phyloP scores from a whole-genome alignment of 2,329 filamentous ascomycete species.

The Colletotrichum cordylinicola region DNA sequence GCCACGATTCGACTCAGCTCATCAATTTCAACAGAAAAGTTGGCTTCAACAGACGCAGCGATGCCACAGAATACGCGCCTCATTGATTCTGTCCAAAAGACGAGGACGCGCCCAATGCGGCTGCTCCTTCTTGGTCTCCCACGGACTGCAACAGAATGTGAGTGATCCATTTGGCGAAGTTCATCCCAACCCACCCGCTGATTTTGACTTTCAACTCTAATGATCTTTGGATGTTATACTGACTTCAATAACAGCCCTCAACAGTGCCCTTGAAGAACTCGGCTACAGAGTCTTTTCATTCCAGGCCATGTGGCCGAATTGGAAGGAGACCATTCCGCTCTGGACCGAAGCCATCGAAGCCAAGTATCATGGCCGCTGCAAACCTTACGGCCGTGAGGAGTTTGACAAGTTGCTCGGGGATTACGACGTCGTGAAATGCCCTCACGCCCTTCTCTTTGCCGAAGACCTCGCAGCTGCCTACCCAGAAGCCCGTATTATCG shows the following conservation, averaged over 20 bases:
- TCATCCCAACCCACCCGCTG: background rate
- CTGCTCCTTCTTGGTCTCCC: background rate
- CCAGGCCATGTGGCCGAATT: background rate
- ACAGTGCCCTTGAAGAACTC: background rate
- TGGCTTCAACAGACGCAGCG: background rate
- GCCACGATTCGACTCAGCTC: background rate
- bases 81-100: background rate
- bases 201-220: background rate
- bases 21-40: accelerated
- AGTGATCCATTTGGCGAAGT: background rate
- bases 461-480: background rate
- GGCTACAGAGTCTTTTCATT: background rate
- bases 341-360: background rate
- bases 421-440: background rate
- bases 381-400: background rate
- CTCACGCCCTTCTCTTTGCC: background rate
- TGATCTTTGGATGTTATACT: background rate
- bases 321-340: background rate
- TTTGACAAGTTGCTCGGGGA: background rate
- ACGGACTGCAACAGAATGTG: background rate
- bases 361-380: background rate
- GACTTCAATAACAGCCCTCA: background rate
- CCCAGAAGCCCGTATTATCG: background rate
- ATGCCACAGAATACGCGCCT: background rate
- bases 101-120: background rate